Conservation (phyloP, 768 basidiomycete genomes). For the Xerocomus potaroensis region DNA sequence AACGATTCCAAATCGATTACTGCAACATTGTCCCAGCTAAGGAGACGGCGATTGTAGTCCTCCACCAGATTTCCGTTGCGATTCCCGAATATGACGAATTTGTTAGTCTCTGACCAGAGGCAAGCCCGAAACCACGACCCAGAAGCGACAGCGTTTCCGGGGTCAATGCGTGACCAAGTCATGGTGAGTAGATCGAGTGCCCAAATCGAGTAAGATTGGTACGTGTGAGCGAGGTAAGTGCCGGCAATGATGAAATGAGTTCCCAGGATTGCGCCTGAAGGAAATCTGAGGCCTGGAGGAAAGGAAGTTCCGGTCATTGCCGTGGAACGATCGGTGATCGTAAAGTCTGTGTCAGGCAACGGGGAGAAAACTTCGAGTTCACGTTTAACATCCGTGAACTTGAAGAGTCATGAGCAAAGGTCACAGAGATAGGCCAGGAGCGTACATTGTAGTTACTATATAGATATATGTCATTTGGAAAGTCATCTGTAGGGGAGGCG, state of each 20-base stretch:
- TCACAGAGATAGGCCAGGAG: constrained; percentile 9
- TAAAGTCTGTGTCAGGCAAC: constrained; percentile 68
- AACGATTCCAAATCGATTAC: constrained; percentile 91
- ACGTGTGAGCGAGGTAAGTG: constrained; percentile 90
- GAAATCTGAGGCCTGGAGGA: constrained; percentile 95
- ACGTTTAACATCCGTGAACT: constrained; percentile 94
- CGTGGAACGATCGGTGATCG: constrained; percentile 73
- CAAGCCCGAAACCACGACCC: constrained; percentile 97
- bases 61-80: constrained; percentile 82
- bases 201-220: constrained; percentile 96
- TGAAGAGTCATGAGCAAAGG: constrained; percentile 9
- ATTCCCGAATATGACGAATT: constrained; percentile 90
- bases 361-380: constrained; percentile 92
- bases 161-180: constrained; percentile 86
- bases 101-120: constrained; percentile 79
- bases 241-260: constrained; percentile 91
- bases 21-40: constrained; percentile 90
- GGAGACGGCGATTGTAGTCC: constrained; percentile 86
- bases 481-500: constrained; percentile 61
- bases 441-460: constrained; percentile 96
- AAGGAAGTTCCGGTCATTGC: constrained; percentile 78
- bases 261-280: constrained; percentile 89
- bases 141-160: constrained; percentile 75
- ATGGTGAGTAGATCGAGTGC: constrained; percentile 80
- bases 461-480: constrained; percentile 81